Evolutionary conservation across 768 basidiomycete genomes (phyloP), one percentile per base, ranked within the genome.

Genomic region (Auricularia cornea): DNA sequence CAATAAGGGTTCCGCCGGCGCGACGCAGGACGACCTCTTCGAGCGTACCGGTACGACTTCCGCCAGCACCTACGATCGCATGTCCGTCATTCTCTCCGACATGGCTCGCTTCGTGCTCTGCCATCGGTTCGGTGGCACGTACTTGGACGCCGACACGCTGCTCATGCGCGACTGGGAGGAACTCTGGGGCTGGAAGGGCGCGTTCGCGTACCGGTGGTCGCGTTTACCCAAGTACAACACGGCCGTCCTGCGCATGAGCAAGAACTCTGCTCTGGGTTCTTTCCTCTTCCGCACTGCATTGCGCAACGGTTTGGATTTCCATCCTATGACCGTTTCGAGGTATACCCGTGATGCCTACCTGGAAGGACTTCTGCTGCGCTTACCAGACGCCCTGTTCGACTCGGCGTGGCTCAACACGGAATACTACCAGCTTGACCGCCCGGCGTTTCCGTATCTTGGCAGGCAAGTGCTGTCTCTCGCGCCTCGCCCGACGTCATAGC

Each of bases 91-190:
- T 68, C 78, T 98, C 3, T 95, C 93, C 3, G 96, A 98, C 72
- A 93, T 98, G 89, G 96, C 93, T 20, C 88, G 96, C 28, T 99
- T 98, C 73, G 87, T 98, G 63, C 81, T 99, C n/a, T 94, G 92
- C 65, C 92, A 99, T 74, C 88, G 94, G 26, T 98, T 90, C 70
- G 96, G 97, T 28, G 96, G 96, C 16, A 90, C 94, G 59, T 99
- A 98, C 72, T 85, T 99, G 60, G 96, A 99, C 70, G 94, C 95
- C 11, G 97, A 98, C 72, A 98, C 94, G 10, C 85, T 99, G 66
- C 86, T 99, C 68, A 76, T 99, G 33, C 88, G 97, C 26, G 96
- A 99, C 71, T 99, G 97, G 97, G 95, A 97, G 72, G 96, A 98
- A 68, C 79, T 99, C 4, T 98, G 93, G 93, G 93, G 92, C 31